Base-by-base conservation (phyloP, 2,329 filamentous ascomycete genomes). In the Davidsoniella virescens region DNA sequence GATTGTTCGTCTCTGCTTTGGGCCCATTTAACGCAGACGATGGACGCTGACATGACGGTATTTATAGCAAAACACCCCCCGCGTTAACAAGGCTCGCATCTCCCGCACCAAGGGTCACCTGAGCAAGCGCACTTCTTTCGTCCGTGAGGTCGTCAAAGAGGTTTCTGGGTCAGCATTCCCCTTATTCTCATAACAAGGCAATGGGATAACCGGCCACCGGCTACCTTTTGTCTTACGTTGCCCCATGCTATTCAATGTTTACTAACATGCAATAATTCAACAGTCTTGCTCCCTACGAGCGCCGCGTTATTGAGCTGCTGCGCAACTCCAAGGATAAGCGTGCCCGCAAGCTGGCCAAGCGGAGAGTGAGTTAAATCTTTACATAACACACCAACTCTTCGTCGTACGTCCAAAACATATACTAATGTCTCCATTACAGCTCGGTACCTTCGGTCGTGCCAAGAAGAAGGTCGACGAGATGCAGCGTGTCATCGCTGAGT, bases 401-500 rank as follows among this genome's bases (percentile, higher is more conserved):
- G 16, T 25, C 44, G 10, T 16, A 17, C 3, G 10, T 12, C 10
- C 33, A 39, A 47, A 12, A 18, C 2, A 12, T 33, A 36, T 16
- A 54, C 61, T 63, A 55, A 63, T 58, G 52, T 23, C 29, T 33
- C 29, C 3, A 52, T 26, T 51, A 53, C 58, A 92, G 84, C 88
- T 98, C 76, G 92, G 92, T 69, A 96, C 92, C 63, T 96, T 96
- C 72, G 85, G 86, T 67, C 90, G 92, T 71, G 90, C 90, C 67
- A 98, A 98, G 90, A 82, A 79, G 70, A 98, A 98, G 90, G 92
- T 98, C 62, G 92, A 98, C 69, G 90, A 96, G 76, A 87, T 98
- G 75, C 86, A 87, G 75, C 81, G 86, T 65, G 85, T 98, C 71
- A 98, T 98, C 68, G 87, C 90, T 65, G 92, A 96, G 77, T 82